A percentile compares a stretch with the other conserved stretches of the same genome.
Conservation (phyloP, 2,329 filamentous ascomycete species). For the Penicillium brasilianum region DNA sequence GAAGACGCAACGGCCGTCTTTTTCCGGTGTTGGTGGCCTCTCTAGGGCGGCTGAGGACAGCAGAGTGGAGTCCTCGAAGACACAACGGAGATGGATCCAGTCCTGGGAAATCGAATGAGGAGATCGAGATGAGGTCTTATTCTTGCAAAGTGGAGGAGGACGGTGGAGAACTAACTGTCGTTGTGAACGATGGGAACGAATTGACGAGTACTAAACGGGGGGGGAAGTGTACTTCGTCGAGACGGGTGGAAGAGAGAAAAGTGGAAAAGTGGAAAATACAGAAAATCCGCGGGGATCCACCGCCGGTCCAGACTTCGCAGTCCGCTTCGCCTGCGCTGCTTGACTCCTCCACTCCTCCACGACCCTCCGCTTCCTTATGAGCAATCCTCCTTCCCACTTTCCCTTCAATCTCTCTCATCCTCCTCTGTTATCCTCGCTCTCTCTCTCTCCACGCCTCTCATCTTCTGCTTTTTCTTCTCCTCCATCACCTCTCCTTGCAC, state of each 20-base stretch:
- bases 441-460: background rate
- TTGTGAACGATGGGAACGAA: background rate
- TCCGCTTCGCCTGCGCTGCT: slow-evolving; percentile 1
- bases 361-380: slow-evolving; percentile 1
- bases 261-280: background rate
- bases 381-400: background rate
- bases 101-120: background rate
- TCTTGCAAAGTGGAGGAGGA: background rate
- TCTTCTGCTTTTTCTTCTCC: background rate
- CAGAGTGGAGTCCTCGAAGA: slow-evolving; percentile 21
- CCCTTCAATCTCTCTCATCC: background rate
- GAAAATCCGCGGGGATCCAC: background rate
- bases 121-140: background rate
- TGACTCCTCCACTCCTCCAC: slow-evolving; percentile 10
- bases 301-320: slow-evolving; percentile 12
- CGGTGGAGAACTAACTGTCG: background rate
- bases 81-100: slow-evolving; percentile 14
- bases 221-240: too few relatives aligned
- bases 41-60: slow-evolving; percentile 25
- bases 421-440: background rate
- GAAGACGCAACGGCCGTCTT: slow-evolving; percentile 29
- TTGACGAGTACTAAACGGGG: too few relatives aligned
- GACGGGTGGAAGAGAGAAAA: background rate
- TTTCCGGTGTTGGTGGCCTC: slow-evolving; percentile 7
- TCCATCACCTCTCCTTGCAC: background rate